These are phyloP conservation scores for Penicillium sp. DNA, from an alignment of 2,329 filamentous ascomycete genomes.

Conservation along the genomic window DNA sequence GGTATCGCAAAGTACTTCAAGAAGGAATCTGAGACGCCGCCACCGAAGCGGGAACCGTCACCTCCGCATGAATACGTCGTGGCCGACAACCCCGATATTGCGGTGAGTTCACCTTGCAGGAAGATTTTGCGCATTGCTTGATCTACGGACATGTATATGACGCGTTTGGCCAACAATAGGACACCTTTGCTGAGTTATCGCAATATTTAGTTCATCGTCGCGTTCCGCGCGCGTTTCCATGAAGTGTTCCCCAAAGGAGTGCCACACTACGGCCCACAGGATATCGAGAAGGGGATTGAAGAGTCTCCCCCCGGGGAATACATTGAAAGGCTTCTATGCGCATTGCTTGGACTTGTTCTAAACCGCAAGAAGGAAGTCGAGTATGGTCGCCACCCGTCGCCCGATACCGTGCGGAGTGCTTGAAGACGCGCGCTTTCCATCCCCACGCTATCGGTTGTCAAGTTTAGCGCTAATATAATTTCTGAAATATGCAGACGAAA, in stretches of 20 bases:
- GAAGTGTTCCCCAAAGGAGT: constrained; percentile 86
- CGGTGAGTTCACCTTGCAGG: constrained; percentile 62
- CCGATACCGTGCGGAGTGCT: constrained; percentile 14
- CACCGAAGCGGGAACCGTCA: constrained; percentile 78
- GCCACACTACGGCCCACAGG: constrained; percentile 88
- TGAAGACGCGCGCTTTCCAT: constrained; percentile 10
- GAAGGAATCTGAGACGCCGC: constrained; percentile 54
- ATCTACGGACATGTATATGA: constrained; percentile 16
- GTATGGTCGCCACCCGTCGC: constrained; percentile 58
- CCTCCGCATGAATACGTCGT: constrained; percentile 87
- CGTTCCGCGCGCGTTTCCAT: constrained; percentile 92
- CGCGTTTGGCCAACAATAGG: constrained; percentile 32
- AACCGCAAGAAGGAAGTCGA: constrained; percentile 99
- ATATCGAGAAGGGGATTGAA: constrained; percentile 83
- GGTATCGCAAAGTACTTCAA: constrained; percentile 53
- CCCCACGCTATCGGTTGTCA: constrained; percentile 7
- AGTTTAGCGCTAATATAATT: constrained; percentile 32
- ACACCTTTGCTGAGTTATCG: constrained; percentile 38
- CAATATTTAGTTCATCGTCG: constrained; percentile 79
- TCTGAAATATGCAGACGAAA: constrained; percentile 63
- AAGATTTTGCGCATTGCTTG: constrained; percentile 39
- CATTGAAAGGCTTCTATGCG: constrained; percentile 85
- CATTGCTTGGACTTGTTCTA: constrained; percentile 79
- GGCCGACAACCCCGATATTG: constrained; percentile 87
- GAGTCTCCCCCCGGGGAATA: constrained; percentile 77